A percentile compares a stretch with the other conserved stretches of the same genome.
These are phyloP conservation scores for Apiospora aurea DNA, from an alignment of 2,329 filamentous ascomycete species.

Conservation along the genomic window DNA sequence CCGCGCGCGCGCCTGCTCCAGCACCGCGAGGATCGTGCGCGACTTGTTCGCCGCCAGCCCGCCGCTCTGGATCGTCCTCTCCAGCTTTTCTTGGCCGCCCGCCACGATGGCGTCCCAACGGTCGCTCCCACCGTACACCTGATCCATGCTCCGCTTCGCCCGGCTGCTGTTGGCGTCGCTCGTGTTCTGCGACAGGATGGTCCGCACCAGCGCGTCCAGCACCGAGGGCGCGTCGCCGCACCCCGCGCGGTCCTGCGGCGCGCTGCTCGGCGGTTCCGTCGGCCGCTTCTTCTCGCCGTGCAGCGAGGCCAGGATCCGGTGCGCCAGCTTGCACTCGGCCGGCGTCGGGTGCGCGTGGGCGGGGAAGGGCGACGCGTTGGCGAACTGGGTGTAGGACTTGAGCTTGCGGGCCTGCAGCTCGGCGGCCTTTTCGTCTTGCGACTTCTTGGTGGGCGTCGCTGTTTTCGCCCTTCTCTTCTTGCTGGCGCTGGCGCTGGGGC, in stretches of 20 bases:
- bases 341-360: conserved; percentile 70
- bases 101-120: conserved; percentile 50
- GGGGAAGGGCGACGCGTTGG: conserved; percentile 67
- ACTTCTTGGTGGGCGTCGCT: no score
- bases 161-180: conserved; percentile 62
- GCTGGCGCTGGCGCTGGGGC: conserved; percentile 24
- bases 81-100: conserved; percentile 49
- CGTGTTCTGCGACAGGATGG: conserved; percentile 62
- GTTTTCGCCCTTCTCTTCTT: conserved; percentile 20
- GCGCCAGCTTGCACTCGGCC: conserved; percentile 73
- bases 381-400: conserved; percentile 50
- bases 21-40: conserved; percentile 72
- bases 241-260: conserved; percentile 70
- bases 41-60: conserved; percentile 78
- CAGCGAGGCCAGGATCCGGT: conserved; percentile 65
- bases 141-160: conserved; percentile 60
- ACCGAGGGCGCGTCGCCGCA: conserved; percentile 59
- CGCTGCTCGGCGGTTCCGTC: conserved; percentile 47
- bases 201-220: conserved; percentile 59
- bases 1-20: conserved; percentile 65
- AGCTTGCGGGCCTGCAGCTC: conserved; percentile 51
- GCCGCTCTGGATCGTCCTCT: conserved; percentile 72
- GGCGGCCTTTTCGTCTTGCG: conserved; percentile 31
- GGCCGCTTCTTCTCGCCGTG: conserved; percentile 73
- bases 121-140: conserved; percentile 50